phyloP scores from a whole-genome alignment of 331 rosid species.

The Saraca asoca region DNA sequence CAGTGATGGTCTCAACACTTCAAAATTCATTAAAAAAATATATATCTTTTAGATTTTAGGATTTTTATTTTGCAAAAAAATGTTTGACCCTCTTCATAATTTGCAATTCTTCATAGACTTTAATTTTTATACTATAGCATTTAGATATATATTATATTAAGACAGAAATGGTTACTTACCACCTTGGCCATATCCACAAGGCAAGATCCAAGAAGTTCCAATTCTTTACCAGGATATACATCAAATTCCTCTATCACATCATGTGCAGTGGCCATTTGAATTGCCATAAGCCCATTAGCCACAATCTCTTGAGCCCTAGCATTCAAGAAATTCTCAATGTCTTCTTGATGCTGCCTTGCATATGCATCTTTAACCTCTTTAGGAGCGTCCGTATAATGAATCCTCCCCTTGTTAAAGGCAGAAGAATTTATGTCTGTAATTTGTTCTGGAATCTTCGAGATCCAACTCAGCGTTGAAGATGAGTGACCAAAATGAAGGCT shows the following conservation, averaged over 20 bases:
- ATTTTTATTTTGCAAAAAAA: no score
- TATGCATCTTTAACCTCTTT: conserved; percentile 16
- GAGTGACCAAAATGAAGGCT: not conserved
- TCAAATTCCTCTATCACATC: not conserved
- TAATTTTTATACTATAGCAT: no score
- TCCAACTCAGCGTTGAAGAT: conserved; percentile 22
- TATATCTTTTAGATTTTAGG: no score
- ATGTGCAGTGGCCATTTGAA: not conserved
- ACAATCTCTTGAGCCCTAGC: conserved; percentile 28
- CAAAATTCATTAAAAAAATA: no score
- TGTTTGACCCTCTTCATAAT: no score
- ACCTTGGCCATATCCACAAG: no score
- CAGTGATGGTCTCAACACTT: no score
- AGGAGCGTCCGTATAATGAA: not conserved
- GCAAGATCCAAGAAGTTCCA: not conserved
- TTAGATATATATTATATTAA: no score
- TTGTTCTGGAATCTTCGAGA: conserved; percentile 14
- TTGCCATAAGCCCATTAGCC: conserved; percentile 13
- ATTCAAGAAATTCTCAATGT: conserved; percentile 14
- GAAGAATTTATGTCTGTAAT: not conserved
- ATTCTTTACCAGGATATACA: no score
- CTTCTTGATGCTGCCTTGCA: conserved; percentile 6
- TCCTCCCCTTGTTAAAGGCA: conserved; percentile 30
- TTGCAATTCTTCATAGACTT: no score
- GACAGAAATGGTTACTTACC: no score